Evolutionary conservation across 2,329 filamentous ascomycete species (phyloP).

Genomic region (Colletotrichum sp.): DNA sequence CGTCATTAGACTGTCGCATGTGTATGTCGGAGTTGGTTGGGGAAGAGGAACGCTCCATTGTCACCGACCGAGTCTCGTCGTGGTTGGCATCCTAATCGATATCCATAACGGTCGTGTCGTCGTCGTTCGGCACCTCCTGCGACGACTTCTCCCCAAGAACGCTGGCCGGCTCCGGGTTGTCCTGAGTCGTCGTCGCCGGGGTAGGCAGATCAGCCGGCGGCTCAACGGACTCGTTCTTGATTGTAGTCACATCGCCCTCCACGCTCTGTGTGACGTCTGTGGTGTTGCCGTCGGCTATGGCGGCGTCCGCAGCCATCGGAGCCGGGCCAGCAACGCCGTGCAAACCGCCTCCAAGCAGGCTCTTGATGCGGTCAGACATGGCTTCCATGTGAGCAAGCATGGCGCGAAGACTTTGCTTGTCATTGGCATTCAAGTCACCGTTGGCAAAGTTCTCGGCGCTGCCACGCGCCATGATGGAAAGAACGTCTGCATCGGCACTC

Average conservation of each 20-base stretch:
- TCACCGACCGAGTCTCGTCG: neutral
- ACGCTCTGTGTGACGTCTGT: neutral
- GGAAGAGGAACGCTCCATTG: neutral
- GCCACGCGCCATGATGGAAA: constrained; percentile 55
- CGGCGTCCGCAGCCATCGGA: neutral
- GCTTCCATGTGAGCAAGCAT: constrained; percentile 54
- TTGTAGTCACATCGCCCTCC: neutral
- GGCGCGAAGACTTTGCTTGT: constrained; percentile 51
- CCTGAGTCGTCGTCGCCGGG: constrained; percentile 24
- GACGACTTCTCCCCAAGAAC: constrained; percentile 24
- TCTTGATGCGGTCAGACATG: constrained; percentile 46
- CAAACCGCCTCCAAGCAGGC: constrained; percentile 35
- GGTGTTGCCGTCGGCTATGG: constrained; percentile 12
- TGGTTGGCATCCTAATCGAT: constrained; percentile 34
- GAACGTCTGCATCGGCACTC: constrained; percentile 47
- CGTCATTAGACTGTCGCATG: neutral
- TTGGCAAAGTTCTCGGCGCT: constrained; percentile 47
- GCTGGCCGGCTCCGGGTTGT: constrained; percentile 31
- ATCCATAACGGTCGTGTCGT: constrained; percentile 43
- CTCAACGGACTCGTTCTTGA: constrained; percentile 19
- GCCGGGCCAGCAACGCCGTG: neutral
- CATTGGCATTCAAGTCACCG: constrained; percentile 43
- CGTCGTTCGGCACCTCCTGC: constrained; percentile 24
- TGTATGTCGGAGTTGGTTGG: neutral
- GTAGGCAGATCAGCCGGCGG: constrained; percentile 18